phyloP scores from a whole-genome alignment of 2,329 filamentous ascomycete species.

The Penicillium sp. region DNA sequence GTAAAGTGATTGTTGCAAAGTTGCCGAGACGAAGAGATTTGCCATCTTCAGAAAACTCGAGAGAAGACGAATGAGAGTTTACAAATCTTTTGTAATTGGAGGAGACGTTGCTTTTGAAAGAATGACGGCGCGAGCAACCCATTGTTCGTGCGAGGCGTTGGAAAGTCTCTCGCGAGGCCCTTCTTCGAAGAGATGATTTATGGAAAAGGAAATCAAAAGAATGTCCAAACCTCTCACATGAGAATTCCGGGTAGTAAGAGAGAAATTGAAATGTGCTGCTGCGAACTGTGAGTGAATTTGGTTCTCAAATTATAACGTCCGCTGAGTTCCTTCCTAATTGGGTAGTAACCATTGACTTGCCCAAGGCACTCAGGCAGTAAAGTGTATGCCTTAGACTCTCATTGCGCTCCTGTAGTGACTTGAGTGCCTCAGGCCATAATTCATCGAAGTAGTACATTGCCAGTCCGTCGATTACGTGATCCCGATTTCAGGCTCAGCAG shows the following conservation, averaged over 20 bases:
- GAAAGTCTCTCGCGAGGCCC: neutral
- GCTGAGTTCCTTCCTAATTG: too few relatives aligned
- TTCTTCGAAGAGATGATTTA: too few relatives aligned
- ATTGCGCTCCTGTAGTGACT: too few relatives aligned
- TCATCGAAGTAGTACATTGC: too few relatives aligned
- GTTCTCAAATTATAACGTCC: too few relatives aligned
- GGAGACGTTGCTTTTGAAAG: constrained; percentile 20
- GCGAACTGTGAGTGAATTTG: too few relatives aligned
- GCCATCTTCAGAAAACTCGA: constrained; percentile 7
- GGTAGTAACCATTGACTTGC: too few relatives aligned
- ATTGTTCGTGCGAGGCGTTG: constrained; percentile 12
- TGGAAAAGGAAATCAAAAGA: too few relatives aligned
- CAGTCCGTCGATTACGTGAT: constrained; percentile 9
- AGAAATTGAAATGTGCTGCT: constrained; percentile 1
- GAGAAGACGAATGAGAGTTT: constrained; percentile 10
- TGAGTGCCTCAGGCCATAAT: too few relatives aligned
- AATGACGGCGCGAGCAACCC: constrained; percentile 23
- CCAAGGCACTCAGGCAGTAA: too few relatives aligned
- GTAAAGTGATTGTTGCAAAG: constrained; percentile 16
- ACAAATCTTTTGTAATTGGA: constrained; percentile 6
- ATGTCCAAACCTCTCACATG: constrained; percentile 1
- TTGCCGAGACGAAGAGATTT: constrained; percentile 5
- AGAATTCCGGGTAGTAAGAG: neutral
- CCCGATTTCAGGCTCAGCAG: neutral
- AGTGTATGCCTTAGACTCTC: too few relatives aligned